Base-by-base conservation (phyloP, 805 yeast genomes). In the Ogataea polymorpha region DNA sequence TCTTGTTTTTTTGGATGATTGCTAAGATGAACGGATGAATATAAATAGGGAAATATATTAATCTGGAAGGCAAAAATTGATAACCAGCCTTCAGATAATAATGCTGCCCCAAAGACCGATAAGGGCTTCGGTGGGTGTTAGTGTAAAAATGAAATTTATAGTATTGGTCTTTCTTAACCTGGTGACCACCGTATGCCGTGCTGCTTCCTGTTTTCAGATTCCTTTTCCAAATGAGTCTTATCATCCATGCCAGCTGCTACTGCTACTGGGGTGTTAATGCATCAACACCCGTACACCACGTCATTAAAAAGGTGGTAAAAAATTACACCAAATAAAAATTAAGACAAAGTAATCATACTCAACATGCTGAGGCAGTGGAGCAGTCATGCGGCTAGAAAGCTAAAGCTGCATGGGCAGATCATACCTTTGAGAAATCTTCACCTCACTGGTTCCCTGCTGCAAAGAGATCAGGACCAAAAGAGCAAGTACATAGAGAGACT, bases 1-100 rank as follows among this genome's bases (percentile, higher is more conserved):
- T 10, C 9, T 5, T 13, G 23, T 10, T 24, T 30, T 30, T 18
- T 30, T 6, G n/a, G 24, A 23, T 35, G 41, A 30, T 37, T 37
- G 41, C 11, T 29, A 16, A 33, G 41, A 20, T n/a, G 15, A 23
- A 28, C 17, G 23, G 29, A 33, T 15, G 21, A 15, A 33, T 15
- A 21, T 23, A 32, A 25, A 26, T 10, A 28, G 25, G 28, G 29
- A n/a, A 33, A 38, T 18, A 26, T 24, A 23, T 21, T 27, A 28
- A 18, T 20, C 21, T 20, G 37, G 37, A n/a, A 12, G 37, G 37
- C 37, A 39, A 39, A 39, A 38, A 32, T 23, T 31, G 42, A 39
- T 39, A 32, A 38, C 41, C 41, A 38, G 41, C 41, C 41, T 18
- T 18, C 23, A 5, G 14, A 24, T 24, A 10, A 24, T 5, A 12